Evolutionary conservation across 768 basidiomycete genomes (phyloP), one percentile per base, ranked within the genome.

Genomic region (Cyclocybe aegerita): DNA sequence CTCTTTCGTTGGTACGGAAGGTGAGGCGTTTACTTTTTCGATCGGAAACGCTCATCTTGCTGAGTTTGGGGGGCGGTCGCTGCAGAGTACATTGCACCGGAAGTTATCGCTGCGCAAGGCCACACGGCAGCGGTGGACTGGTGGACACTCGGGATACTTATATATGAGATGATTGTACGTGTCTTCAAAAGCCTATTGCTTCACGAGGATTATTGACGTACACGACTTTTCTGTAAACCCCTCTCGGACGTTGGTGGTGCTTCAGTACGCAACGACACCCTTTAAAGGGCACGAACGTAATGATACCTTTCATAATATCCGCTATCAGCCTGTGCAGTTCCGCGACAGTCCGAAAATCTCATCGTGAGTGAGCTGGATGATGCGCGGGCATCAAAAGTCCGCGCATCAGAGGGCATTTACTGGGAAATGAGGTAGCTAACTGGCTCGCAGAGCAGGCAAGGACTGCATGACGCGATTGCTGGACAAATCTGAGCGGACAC

Each of bases 101-200:
- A 99, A 75, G 97, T 99, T 52, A 97, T 99, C 65, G 90, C 90
- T 60, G 93, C 92, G 41, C 83, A 90, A 66, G 96, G 97, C 12
- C 97, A 99, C 70, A 97, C 95, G 34, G 93, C 93, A 54, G 95
- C 96, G 10, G 97, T 99, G 45, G 97, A 99, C 72, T 99, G 96
- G 96, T 95, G 93, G 97, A 98, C 97, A 31, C 76, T 98, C 43
- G 97, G 97, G 35, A 98, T 98, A 63, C 82, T 99, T 63, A 92
- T 98, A 62, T 97, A 94, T 75, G 97, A 99, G 75, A 97, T 97
- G 93, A 93, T 95, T 70, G 91, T 93, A 79, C 80, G 91, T 83
- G 48, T 64, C 56, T 58, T 48, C 50, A 46, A 54, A 67, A 58
- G 60, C 63, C 64, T 64, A 65, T 65, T 60, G 56, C 60, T 56